Evolutionary conservation across 768 basidiomycete species (phyloP).

Genomic region (Sistotremastrum niveocremeum): DNA sequence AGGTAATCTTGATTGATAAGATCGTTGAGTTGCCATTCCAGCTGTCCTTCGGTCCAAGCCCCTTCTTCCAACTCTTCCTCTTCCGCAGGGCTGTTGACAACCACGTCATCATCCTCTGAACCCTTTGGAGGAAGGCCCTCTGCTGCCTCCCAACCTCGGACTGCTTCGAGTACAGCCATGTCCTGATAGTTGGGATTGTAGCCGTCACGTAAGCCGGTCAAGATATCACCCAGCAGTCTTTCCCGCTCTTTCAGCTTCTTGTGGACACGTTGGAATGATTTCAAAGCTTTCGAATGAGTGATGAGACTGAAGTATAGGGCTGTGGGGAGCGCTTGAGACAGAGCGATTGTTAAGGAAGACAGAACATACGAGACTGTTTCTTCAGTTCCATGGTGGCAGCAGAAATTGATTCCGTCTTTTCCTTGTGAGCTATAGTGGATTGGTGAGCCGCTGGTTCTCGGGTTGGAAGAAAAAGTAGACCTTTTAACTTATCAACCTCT

Average conservation of each 20-base stretch:
- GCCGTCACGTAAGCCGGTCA: constrained; percentile 63
- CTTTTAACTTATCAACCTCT: constrained; percentile 62
- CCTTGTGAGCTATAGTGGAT: constrained; percentile 47
- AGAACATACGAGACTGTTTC: constrained; percentile 67
- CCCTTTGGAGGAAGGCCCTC: constrained; percentile 61
- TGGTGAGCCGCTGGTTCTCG: not conserved
- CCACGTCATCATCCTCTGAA: constrained; percentile 38
- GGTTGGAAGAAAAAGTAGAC: constrained; percentile 23
- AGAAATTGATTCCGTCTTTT: constrained; percentile 64
- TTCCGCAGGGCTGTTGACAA: constrained; percentile 20
- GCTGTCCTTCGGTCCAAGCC: constrained; percentile 43
- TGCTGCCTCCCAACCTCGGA: constrained; percentile 80
- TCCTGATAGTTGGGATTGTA: constrained; percentile 99
- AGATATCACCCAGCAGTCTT: constrained; percentile 66
- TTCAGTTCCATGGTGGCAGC: constrained; percentile 73
- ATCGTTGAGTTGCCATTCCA: constrained; percentile 42
- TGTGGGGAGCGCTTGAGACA: constrained; percentile 18
- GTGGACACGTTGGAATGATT: constrained; percentile 61
- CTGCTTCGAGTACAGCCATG: constrained; percentile 96
- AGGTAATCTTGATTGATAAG: constrained; percentile 57
- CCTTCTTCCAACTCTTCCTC: constrained; percentile 44
- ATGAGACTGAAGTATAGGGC: constrained; percentile 70
- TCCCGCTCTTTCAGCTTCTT: constrained; percentile 63
- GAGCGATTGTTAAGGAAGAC: not conserved
- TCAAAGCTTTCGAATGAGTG: constrained; percentile 60